These are phyloP conservation scores for Orbilia javanica DNA, from an alignment of 2,329 filamentous ascomycete species.

Conservation along the genomic window DNA sequence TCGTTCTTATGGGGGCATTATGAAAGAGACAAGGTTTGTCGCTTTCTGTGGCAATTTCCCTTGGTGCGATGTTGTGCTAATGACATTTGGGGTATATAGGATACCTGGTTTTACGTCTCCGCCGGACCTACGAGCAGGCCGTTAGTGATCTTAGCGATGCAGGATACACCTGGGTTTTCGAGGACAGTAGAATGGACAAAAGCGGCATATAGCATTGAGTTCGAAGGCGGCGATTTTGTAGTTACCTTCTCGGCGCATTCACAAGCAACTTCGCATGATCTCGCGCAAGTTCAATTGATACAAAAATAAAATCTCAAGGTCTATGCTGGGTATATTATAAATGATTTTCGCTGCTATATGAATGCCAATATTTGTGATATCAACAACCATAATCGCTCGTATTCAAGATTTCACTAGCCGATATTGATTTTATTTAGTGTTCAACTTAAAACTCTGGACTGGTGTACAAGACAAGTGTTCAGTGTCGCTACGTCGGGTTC, in stretches of 20 bases:
- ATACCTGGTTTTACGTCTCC: conserved; percentile 40
- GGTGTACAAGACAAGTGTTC: no score
- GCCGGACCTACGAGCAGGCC: not conserved
- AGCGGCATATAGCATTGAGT: conserved; percentile 35
- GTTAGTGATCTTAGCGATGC: conserved; percentile 30
- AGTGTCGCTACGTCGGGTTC: not conserved
- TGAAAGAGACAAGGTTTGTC: conserved; percentile 9
- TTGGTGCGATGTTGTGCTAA: not conserved
- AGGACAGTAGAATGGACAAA: conserved; percentile 23
- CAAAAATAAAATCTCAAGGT: not conserved
- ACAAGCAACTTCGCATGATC: not conserved
- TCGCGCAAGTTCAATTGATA: conserved; percentile 36
- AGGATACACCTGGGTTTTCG: conserved; percentile 2
- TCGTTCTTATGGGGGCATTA: conserved; percentile 37
- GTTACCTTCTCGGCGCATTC: conserved; percentile 42
- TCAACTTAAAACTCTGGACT: no score
- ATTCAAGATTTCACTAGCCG: not conserved
- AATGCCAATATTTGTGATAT: not conserved
- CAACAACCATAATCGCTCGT: not conserved
- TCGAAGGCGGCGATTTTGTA: conserved; percentile 42
- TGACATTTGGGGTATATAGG: conserved; percentile 1
- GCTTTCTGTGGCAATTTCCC: not conserved
- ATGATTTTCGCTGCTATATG: no score
- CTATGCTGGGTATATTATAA: not conserved
- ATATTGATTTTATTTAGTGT: no score